Percentiles rank a stretch among this genome's conserved stretches.
These are phyloP conservation scores for Penicillium goetzii DNA, from an alignment of 495 filamentous ascomycete genomes.

Conservation along the genomic window DNA sequence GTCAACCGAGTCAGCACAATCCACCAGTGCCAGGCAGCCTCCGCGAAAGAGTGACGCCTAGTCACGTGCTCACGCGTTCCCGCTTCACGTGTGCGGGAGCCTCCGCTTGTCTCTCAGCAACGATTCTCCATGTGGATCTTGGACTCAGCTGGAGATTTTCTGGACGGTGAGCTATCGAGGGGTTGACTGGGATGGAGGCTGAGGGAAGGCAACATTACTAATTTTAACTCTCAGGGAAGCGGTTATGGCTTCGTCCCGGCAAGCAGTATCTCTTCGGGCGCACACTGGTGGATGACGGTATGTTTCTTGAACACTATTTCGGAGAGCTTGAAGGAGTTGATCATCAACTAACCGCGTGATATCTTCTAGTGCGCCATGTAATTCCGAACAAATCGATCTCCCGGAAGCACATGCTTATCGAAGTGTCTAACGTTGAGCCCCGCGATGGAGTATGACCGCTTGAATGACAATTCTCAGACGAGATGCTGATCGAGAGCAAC, in stretches of 20 bases:
- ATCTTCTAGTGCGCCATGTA: constrained; percentile 53
- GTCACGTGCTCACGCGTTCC: constrained; percentile 48
- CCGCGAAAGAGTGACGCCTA: constrained; percentile 25
- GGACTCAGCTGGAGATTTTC: constrained; percentile 50
- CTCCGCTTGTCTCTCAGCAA: constrained; percentile 12
- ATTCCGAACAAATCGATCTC: constrained; percentile 77
- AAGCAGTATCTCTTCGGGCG: constrained; percentile 82
- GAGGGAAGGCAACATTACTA: constrained; percentile 12
- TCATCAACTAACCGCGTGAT: constrained; percentile 18
- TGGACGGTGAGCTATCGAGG: constrained; percentile 36
- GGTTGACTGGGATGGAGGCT: neutral
- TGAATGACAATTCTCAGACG: neutral
- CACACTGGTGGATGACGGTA: constrained; percentile 54
- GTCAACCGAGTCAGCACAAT: neutral
- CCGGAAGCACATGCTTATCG: constrained; percentile 83
- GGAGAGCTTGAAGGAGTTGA: neutral
- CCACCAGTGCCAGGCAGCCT: constrained; percentile 5
- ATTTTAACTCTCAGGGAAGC: constrained; percentile 56
- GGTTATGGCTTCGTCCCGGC: constrained; percentile 80
- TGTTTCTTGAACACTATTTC: neutral
- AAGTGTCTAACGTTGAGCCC: constrained; percentile 64
- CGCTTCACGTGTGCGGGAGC: constrained; percentile 30
- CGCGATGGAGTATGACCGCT: constrained; percentile 67
- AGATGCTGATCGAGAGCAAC: constrained; percentile 22
- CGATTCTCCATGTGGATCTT: constrained; percentile 50